A percentile compares a stretch with the other conserved stretches of the same genome.
phyloP scores from a whole-genome alignment of 129 eudicot genomes.

The Mikania micrantha region DNA sequence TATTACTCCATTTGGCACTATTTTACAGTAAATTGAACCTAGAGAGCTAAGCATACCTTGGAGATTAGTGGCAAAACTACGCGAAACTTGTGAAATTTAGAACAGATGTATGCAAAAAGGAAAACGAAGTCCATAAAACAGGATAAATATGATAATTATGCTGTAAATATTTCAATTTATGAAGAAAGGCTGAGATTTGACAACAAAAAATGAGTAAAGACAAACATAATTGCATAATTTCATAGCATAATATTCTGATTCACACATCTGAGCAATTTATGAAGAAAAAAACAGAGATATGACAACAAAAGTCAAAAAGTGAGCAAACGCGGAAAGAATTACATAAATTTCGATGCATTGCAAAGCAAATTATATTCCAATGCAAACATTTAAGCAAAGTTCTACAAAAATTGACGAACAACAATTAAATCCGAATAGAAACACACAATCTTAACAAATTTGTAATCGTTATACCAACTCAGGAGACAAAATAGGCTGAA shows the following conservation, averaged over 20 bases:
- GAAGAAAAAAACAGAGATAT: too few relatives aligned
- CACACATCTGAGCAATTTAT: too few relatives aligned
- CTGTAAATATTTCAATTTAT: neutral
- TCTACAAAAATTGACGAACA: neutral
- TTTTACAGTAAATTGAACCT: neutral
- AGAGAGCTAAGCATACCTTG: constrained; percentile 7
- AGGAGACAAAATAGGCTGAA: too few relatives aligned
- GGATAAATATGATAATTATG: neutral
- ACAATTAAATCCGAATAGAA: neutral
- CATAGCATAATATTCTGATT: neutral
- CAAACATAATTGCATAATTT: neutral
- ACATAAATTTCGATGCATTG: too few relatives aligned
- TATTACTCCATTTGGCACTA: constrained; percentile 16
- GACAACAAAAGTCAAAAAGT: neutral
- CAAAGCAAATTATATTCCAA: too few relatives aligned
- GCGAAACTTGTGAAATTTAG: neutral
- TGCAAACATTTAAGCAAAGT: too few relatives aligned
- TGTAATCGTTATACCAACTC: neutral
- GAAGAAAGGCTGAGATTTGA: neutral
- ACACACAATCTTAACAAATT: neutral
- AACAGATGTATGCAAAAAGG: constrained; percentile 1
- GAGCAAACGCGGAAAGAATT: too few relatives aligned
- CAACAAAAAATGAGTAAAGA: neutral
- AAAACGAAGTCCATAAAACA: neutral
- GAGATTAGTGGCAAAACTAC: neutral